Base-by-base conservation (phyloP, 768 basidiomycete genomes). In the Leccinum sublutescens region DNA sequence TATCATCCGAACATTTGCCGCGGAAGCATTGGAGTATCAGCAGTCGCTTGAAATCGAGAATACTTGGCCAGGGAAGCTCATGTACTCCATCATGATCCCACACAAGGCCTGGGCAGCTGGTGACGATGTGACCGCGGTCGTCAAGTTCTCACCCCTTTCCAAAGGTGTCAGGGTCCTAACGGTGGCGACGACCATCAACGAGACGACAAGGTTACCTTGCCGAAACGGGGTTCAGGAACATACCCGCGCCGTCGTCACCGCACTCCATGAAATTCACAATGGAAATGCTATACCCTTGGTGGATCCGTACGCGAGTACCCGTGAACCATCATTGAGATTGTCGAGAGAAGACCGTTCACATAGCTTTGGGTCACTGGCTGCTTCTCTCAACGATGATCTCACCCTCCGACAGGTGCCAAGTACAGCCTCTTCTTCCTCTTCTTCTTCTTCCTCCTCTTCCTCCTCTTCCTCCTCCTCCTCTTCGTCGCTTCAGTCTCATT, bases 21-120 rank as follows among this genome's bases (percentile, higher is more conserved):
- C 84, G 2, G 93, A 95, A 61, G 89, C 95, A 0, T 82, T 97
- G 65, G 96, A 98, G 73, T 98, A 93, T 78, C 95, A 93, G 67
- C 95, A 98, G 70, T 93, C 93, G 2, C 82, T 97, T 58, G 96
- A 98, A 72, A 88, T 93, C 64, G 92, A 97, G 74, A 97, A 95
- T 72, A 95, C 94, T 15, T 98, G 96, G 96, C 95, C 96, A 0
- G 89, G 89, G 21, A 98, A 98, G 77, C 78, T 97, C 75, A 96
- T 95, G 95, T 98, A 96, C 73, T 87, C 89, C 5, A 84, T 93
- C 68, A 90, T 94, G 77, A 75, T 98, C 33, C 95, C 95, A 0
- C 94, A 96, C 80, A 96, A 95, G 70, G 96, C 95, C 0, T 98
- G 91, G 86, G 92, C 94, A 0, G 90, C 88, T 0, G 95, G 95